Evolutionary conservation across 139 green algal species (phyloP).

Genomic region (Volvox reticuliferus): DNA sequence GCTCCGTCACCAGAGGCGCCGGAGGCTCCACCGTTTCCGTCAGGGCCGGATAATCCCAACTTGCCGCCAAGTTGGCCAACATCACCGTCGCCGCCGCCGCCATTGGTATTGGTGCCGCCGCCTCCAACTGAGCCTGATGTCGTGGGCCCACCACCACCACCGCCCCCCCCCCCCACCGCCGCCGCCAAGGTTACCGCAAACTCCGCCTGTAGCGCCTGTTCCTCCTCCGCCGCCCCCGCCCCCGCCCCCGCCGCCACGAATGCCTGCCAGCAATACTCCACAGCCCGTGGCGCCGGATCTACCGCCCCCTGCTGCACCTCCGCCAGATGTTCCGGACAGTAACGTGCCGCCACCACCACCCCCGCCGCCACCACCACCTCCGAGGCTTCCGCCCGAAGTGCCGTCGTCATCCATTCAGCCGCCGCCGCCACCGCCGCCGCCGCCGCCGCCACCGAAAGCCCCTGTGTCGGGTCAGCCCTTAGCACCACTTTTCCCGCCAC

Average conservation of each 20-base stretch:
- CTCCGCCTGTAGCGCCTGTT: not conserved
- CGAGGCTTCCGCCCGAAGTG: not conserved
- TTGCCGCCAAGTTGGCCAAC: not conserved
- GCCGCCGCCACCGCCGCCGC: not conserved
- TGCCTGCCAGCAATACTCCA: not conserved
- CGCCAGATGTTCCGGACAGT: not conserved
- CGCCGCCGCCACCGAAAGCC: not conserved
- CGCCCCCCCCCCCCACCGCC: not conserved
- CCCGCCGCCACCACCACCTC: not conserved
- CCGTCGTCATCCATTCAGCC: not conserved
- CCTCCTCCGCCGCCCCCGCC: not conserved
- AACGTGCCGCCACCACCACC: not conserved
- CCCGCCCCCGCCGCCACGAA: not conserved
- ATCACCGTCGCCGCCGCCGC: conserved; percentile 10
- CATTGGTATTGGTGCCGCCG: not conserved
- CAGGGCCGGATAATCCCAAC: not conserved
- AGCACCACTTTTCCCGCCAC: not conserved
- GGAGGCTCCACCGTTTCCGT: not conserved
- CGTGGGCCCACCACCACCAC: not conserved
- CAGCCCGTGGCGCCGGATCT: not conserved
- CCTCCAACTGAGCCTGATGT: not conserved
- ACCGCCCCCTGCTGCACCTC: not conserved
- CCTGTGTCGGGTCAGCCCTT: not conserved
- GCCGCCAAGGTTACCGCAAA: not conserved
- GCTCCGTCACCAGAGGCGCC: not conserved